Evolutionary conservation across 2,329 filamentous ascomycete genomes (phyloP), one percentile per base, ranked within the genome.

Genomic region (Verticillium tricorpus): DNA sequence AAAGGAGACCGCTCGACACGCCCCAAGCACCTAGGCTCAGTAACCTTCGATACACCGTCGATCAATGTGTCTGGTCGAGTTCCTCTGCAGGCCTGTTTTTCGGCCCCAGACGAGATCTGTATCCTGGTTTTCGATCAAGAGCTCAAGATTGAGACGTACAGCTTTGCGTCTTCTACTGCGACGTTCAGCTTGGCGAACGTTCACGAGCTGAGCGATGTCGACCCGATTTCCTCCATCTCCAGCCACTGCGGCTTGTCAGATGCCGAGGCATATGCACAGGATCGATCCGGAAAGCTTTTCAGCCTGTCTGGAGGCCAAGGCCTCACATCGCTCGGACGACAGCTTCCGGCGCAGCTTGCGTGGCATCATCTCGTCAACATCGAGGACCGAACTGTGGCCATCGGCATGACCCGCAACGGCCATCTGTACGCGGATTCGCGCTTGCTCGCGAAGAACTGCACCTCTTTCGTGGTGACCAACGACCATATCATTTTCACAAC

Each of bases 401-500:
- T 86, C 69, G 90, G 92, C 1, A 77, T 97, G 65, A 90, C 92
- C 3, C 83, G 85, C 57, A 89, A 86, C 61, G 95, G 95, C 0
- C 83, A 89, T 60, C 79, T 99, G 0, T 96, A 91, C 71, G 91
- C 89, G 50, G 91, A 93, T 71, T 86, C 88, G 3, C 85, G 83
- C 17, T 79, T 90, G 5, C 78, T 97, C 55, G 86, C 89, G 15
- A 92, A 91, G 73, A 96, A 95, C 68, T 97, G 93, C 74, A 98
- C 94, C 0, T 99, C 95, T 0, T 98, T 97, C 69, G 73, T 93
- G 6, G 78, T 93, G 31, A 97, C 94, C 0, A 81, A 88, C 0
- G 86, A 87, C 22, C 94, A 98, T 78, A 80, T 99, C 15, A 87
- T 98, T 62, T 93, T 94, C 70, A 99, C 95, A 0, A 99, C 95